phyloP scores from a whole-genome alignment of 352 stramenopile genomes.

The Globisporangium cylindrosporum region DNA sequence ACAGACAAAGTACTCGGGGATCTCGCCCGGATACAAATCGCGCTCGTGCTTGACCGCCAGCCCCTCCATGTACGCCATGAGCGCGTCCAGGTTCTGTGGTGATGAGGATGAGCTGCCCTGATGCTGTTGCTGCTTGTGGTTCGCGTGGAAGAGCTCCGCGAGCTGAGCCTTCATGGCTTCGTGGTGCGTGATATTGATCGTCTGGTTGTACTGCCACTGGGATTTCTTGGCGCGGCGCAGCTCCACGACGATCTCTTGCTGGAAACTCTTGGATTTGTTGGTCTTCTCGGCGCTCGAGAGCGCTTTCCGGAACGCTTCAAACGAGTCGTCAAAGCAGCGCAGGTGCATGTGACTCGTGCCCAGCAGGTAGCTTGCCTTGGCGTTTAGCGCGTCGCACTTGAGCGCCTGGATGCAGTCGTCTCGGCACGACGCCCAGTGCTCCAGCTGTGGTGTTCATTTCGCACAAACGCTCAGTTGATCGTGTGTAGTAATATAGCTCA shows the following conservation, averaged over 20 bases:
- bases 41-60: slow-evolving; percentile 43
- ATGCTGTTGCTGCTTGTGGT: slow-evolving; percentile 20
- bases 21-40: slow-evolving; percentile 44
- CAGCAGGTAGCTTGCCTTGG: slow-evolving; percentile 75
- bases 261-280: slow-evolving; percentile 52
- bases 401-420: slow-evolving; percentile 64
- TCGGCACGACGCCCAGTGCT: slow-evolving; percentile 57
- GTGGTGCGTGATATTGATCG: slow-evolving; percentile 36
- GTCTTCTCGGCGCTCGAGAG: slow-evolving; percentile 52
- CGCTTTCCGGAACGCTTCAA: slow-evolving; percentile 52
- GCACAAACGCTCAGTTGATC: background rate
- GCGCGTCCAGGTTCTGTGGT: slow-evolving; percentile 32
- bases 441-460: slow-evolving; percentile 30
- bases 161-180: slow-evolving; percentile 41
- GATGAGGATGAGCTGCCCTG: background rate
- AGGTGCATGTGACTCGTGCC: slow-evolving; percentile 59
- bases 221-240: slow-evolving; percentile 61
- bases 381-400: slow-evolving; percentile 55
- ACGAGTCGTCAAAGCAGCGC: slow-evolving; percentile 40
- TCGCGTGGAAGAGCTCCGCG: slow-evolving; percentile 30
- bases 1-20: slow-evolving; percentile 80
- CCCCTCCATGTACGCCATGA: slow-evolving; percentile 66
- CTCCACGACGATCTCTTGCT: slow-evolving; percentile 55
- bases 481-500: background rate
- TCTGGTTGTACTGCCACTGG: slow-evolving; percentile 55